Base-by-base conservation (phyloP, 2,329 filamentous ascomycete species). In the Hortaea sp. region DNA sequence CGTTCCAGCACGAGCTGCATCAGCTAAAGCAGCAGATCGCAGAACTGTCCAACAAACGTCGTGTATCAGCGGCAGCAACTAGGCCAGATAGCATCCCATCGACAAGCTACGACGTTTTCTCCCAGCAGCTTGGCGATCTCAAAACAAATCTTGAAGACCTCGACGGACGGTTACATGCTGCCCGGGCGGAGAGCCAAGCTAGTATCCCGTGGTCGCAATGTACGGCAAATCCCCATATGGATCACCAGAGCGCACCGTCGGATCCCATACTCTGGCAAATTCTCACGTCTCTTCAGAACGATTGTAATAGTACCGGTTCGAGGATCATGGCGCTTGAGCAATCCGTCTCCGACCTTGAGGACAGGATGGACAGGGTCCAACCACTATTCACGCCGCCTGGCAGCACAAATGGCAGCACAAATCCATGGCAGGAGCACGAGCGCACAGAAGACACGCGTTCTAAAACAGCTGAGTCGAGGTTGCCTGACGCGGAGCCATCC, bases 1-100 rank as follows among this genome's bases (percentile, higher is more conserved):
- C 51, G 9, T 59, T 58, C 45, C 51, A 55, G 28, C 47, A 41
- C 13, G 52, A 59, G 49, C 50, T 60, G n/a, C 41, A 49, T 11
- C 39, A 48, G 39, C 52, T 59, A 30, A 58, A 59, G 31, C 39
- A 49, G n/a, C 53, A 50, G 9, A 48, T 60, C 39, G 41, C 45
- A 20, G 40, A 53, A 13, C 53, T 60, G 53, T 44, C 51, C 37
- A 7, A n/a, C 13, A 35, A 35, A 35, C 32, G 32, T 35, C 32
- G n/a, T n/a, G 32, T 35, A n/a, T 20, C 20, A 20, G 20, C 20
- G 20, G 20, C 20, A 20, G 20, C 20, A 20, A 20, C 20, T 20
- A 20, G 20, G 20, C 20, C 20, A 20, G 20, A 20, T 35, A 4
- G 4, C 7, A 35, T n/a, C 9, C 37, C 37, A n/a, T 29, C 37